phyloP scores from a whole-genome alignment of 2,329 filamentous ascomycete species.

The Magnaporthiopsis rhizophila region DNA sequence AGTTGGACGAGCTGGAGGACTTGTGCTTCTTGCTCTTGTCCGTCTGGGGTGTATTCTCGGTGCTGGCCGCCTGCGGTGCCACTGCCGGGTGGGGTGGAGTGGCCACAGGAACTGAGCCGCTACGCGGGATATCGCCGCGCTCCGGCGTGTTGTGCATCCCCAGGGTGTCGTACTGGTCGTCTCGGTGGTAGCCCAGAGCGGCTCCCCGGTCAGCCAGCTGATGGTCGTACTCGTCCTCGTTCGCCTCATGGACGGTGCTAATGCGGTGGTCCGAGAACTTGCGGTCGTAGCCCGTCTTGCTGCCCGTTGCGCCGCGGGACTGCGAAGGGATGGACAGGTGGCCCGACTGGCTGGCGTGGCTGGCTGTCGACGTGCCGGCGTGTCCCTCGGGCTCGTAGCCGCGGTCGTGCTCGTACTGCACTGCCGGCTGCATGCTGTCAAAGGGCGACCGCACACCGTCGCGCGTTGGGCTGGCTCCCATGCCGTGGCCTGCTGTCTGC shows the following conservation, averaged over 20 bases:
- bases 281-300: conserved; percentile 39
- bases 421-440: conserved; percentile 56
- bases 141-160: not conserved
- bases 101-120: conserved; percentile 43
- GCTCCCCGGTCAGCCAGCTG: conserved; percentile 42
- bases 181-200: conserved; percentile 23
- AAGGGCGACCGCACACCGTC: conserved; percentile 49
- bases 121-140: not conserved
- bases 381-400: conserved; percentile 81
- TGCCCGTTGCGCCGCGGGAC: conserved; percentile 33
- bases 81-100: conserved; percentile 49
- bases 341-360: conserved; percentile 66
- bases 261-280: conserved; percentile 70
- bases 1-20: conserved; percentile 67
- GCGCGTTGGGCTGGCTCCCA: conserved; percentile 36
- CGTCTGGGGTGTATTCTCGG: conserved; percentile 69
- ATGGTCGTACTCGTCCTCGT: conserved; percentile 63
- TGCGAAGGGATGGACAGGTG: conserved; percentile 52
- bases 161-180: conserved; percentile 1
- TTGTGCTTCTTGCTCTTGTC: conserved; percentile 84
- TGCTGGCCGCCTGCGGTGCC: conserved; percentile 46
- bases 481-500: conserved; percentile 35
- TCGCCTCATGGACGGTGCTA: conserved; percentile 78
- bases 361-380: conserved; percentile 66
- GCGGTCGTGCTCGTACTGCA: conserved; percentile 58